Evolutionary conservation across 164 flowering plant genomes (phyloP).

Genomic region (Pachysandra terminalis): DNA sequence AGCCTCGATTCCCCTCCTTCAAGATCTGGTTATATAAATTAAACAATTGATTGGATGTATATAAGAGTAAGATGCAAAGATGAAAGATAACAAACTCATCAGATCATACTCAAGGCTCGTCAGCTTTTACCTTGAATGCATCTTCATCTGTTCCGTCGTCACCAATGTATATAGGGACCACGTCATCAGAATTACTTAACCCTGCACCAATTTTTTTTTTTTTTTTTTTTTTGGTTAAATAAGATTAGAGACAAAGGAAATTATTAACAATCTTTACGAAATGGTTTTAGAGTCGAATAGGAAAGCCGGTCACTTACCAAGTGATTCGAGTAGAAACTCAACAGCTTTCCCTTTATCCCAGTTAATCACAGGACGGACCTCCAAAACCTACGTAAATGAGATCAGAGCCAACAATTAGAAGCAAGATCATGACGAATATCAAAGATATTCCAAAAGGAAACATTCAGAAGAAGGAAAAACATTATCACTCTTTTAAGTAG

Average conservation of each 20-base stretch:
- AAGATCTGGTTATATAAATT: conserved; percentile 30
- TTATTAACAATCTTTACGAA: no score
- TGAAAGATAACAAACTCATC: background rate
- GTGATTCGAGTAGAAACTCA: conserved; percentile 87
- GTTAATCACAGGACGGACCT: conserved; percentile 86
- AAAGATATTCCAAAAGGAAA: background rate
- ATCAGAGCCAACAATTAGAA: no score
- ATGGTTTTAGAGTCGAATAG: background rate
- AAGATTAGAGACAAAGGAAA: no score
- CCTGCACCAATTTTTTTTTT: conserved; percentile 31
- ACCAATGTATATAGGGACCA: conserved; percentile 76
- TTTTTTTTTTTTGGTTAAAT: no score
- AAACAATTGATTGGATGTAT: no score
- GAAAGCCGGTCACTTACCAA: conserved; percentile 39
- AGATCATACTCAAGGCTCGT: no score
- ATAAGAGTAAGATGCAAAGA: background rate
- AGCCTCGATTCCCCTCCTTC: conserved; percentile 51
- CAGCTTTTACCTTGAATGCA: conserved; percentile 57
- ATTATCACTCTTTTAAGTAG: no score
- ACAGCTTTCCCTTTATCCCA: conserved; percentile 99
- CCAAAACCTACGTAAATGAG: conserved; percentile 65
- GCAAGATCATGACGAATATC: background rate
- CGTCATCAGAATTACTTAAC: conserved; percentile 50
- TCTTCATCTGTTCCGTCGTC: conserved; percentile 91
- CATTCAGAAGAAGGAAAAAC: no score